Evolutionary conservation across 2,329 filamentous ascomycete species (phyloP), one percentile per base, ranked within the genome.

Genomic region (Sarocladium oryzae): DNA sequence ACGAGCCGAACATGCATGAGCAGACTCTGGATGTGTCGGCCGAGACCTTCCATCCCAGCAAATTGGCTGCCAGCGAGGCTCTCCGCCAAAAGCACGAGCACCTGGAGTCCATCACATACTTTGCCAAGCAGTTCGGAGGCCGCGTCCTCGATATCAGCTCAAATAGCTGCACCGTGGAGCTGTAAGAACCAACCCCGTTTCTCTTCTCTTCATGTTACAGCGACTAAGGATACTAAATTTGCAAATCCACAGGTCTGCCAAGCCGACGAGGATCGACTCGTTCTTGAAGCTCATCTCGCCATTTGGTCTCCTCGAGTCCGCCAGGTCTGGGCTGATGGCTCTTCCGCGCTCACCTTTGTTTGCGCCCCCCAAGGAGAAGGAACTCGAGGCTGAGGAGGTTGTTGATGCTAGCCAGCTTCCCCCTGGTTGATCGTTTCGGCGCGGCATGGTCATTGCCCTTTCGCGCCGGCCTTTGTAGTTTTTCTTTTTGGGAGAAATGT

Each of bases 131-230:
- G 64, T 99, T 99, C 63, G 90, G 90, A 53, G 93, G 93, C 56
- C 97, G 97, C 74, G 88, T 99, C 24, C 71, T 97, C 61, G 93
- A 99, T 69, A 97, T 99, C 62, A 96, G 89, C 76, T 96, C 89
- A 50, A 96, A 89, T 72, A 97, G 95, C 74, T 97, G 93, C 72
- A 96, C 97, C 68, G 91, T 99, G 54, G 93, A 99, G 72, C 71
- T 99, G 88, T 92, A 80, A 79, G 86, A 21, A 20, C 11, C 40
- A 4, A 3, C 7, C 13, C n/a, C 36, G 13, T 40, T 36, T 36
- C n/a, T 16, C 15, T 32, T 32, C 15, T 38, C n/a, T 16, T 38
- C n/a, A n/a, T n/a, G n/a, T n/a, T n/a, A n/a, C n/a, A n/a, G n/a
- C n/a, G n/a, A n/a, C n/a, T n/a, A n/a, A n/a, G n/a, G n/a, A n/a